Base-by-base conservation (phyloP, 2,329 filamentous ascomycete genomes). In the Colletotrichum spinosum region DNA sequence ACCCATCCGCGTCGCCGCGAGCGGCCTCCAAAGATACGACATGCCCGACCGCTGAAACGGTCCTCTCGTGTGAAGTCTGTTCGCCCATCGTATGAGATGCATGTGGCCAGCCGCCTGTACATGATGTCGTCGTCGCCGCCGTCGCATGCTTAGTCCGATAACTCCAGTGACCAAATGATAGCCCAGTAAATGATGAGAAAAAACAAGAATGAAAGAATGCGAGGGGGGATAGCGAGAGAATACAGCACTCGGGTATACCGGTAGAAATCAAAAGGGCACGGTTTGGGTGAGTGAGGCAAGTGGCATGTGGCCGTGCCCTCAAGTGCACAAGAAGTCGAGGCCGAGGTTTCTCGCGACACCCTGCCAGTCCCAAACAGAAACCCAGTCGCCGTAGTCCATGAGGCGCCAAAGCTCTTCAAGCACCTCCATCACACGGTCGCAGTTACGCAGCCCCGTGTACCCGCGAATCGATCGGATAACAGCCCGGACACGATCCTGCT, bases 361-460 rank as follows among this genome's bases (percentile, higher is more conserved):
- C 67, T 89, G 87, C 87, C 87, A 90, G 72, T 90, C 88, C 88
- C 88, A 90, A 8, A 85, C 86, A 15, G 81, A 80, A 34, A 79
- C 70, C 83, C 86, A 89, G 54, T 89, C 84, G 17, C 83, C 85
- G 9, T 75, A 73, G 34, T 84, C 85, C 86, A 90, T 89, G 25
- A 86, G 78, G 25, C 78, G 75, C 88, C 88, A 90, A 3, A 90
- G 78, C 69, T 85, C 83, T 68, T 88, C 84, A 11, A 90, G 79
- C 1, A 90, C 74, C 65, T 86, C 78, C 13, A 78, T 68, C 3
- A 84, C 84, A 11, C 83, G 80, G 68, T 88, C 84, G 35, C 85
- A 84, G 70, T 88, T 89, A 33, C 84, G 80, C 35, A 90, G 78
- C 4, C 87, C 86, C 0, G 86, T 90, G 69, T 90, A 90, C 1